Evolutionary conservation across 371 early-diverging fungal species (phyloP), one percentile per base, ranked within the genome.

Genomic region (Mucor velutinosus): DNA sequence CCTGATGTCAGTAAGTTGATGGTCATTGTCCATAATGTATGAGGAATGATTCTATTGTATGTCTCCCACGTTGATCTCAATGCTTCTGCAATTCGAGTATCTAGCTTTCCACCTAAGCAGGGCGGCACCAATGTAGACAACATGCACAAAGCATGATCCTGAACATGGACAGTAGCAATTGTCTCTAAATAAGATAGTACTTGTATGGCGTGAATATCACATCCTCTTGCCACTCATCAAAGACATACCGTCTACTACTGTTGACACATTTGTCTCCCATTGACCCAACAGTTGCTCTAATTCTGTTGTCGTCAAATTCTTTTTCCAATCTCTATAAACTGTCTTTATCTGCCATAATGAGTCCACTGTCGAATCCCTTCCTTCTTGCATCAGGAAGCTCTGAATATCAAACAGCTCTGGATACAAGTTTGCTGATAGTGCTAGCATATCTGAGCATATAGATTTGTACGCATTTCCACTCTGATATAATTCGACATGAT

Each of bases 331-430:
- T 27, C 35, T 45, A 47, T 58, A 58, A 19, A 58, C 39, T 1
- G 56, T 56, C 29, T 59, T 47, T 37, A 47, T 61, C 25, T 70
- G 35, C 70, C 70, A 73, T 5, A 70, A 33, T 19, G 30, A 23
- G 61, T 71, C 35, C 17, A 49, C 47, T 19, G 67, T 30, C 14
- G 60, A 58, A 23, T 80, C 71, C 23, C 76, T 76, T 23, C 81
- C 82, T 73, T 84, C 82, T 29, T 76, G 70, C 0, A 75, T 64
- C 29, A 84, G 57, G 32, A 84, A 75, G 32, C 76, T 75, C 7
- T 67, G 70, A 25, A 85, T 75, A 55, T 85, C 83, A 64, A 85
- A 83, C n/a, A 83, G 62, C 53, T 85, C 83, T 8, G 86, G 86
- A 60, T 72, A 83, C 60, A 80, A 45, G 32, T 77, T 79, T 45